Conservation (phyloP, 2,329 filamentous ascomycete genomes). For the Dendrostoma leiphaemia region DNA sequence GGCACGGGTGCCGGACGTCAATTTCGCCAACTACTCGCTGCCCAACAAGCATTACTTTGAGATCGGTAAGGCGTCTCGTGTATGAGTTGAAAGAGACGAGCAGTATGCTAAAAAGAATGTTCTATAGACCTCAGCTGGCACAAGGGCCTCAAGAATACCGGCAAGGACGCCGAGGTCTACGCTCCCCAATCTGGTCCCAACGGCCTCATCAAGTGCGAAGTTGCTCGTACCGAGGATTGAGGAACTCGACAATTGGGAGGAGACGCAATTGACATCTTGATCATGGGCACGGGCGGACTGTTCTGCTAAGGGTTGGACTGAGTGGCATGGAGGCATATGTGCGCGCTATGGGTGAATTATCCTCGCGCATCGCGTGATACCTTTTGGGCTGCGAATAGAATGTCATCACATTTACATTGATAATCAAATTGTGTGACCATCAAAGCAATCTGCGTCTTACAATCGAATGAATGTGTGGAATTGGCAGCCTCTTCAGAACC, state of each 20-base stretch:
- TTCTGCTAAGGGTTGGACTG: background rate
- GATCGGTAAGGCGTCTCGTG: constrained; percentile 70
- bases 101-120: background rate
- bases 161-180: constrained; percentile 92
- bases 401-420: too few relatives aligned
- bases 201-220: constrained; percentile 91
- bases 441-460: too few relatives aligned
- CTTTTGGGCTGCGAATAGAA: background rate
- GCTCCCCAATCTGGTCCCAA: constrained; percentile 92
- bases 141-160: constrained; percentile 91
- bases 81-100: too few relatives aligned
- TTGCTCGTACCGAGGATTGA: constrained; percentile 53
- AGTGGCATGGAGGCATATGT: background rate
- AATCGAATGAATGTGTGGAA: too few relatives aligned
- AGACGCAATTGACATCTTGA: background rate
- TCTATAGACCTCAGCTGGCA: constrained; percentile 86
- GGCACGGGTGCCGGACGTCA: constrained; percentile 67
- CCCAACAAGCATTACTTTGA: constrained; percentile 99
- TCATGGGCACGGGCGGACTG: background rate
- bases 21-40: constrained; percentile 75
- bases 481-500: too few relatives aligned
- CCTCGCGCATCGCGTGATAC: background rate
- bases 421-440: too few relatives aligned
- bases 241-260: background rate
- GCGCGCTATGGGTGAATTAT: background rate